Conservation (phyloP, 2,329 filamentous ascomycete species). For the Didymosphaeria variabile region DNA sequence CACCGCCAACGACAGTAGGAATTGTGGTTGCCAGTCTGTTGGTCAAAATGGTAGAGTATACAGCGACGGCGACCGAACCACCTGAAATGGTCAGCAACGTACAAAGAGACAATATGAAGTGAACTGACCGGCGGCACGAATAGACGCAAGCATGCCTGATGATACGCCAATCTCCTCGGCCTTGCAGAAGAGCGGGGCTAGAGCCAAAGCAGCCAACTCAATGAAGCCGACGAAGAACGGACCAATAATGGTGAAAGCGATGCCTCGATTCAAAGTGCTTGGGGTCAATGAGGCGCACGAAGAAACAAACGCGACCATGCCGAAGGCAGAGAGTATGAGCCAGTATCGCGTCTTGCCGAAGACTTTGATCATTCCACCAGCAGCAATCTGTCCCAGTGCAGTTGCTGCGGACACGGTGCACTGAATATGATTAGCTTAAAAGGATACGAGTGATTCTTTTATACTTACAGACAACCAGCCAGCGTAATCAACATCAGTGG, state of each 20-base stretch:
- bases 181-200: constrained; percentile 26
- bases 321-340: constrained; percentile 24
- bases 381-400: constrained; percentile 24
- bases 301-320: constrained; percentile 27
- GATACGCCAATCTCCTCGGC: constrained; percentile 26
- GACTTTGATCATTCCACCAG: constrained; percentile 23
- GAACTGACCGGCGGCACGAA: constrained; percentile 22
- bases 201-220: constrained; percentile 21
- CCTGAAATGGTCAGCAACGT: constrained; percentile 9
- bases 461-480: constrained; percentile 24
- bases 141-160: constrained; percentile 24
- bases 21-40: constrained; percentile 24
- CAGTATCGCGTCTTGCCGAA: constrained; percentile 26
- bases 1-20: constrained; percentile 20
- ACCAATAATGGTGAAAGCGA: constrained; percentile 28
- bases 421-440: constrained; percentile 12
- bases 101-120: neutral
- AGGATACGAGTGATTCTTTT: neutral
- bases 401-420: constrained; percentile 25
- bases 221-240: constrained; percentile 29
- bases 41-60: constrained; percentile 25
- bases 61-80: constrained; percentile 26
- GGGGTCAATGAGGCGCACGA: constrained; percentile 23
- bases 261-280: constrained; percentile 19
- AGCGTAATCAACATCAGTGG: constrained; percentile 21